Base-by-base conservation (phyloP, 805 yeast genomes). In the Hanseniaspora guilliermondii region DNA sequence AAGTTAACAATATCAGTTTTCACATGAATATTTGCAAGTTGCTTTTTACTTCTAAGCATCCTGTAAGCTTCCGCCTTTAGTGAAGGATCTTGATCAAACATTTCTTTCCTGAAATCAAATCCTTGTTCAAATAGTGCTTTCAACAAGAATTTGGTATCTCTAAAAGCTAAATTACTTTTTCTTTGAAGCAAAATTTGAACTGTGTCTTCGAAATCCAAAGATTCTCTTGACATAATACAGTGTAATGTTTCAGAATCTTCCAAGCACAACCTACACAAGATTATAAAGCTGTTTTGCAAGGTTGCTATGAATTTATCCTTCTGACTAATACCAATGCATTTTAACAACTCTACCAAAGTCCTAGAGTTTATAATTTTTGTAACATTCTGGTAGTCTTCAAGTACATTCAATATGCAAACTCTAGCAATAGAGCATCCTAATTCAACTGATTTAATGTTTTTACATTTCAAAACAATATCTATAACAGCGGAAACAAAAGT, bases 201-300 rank as follows among this genome's bases (percentile, higher is more conserved):
- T 2, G 27, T 22, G 9, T 39, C 30, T 14, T 9, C 27, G 4
- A 11, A 85, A 63, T 42, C 27, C 16, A 17, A 25, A 42, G 16
- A 22, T 55, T 82, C 87, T 22, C 73, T 69, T 0, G 68, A 60
- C 61, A 86, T 76, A 38, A 76, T 67, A 9, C 69, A 68, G 30
- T 71, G 69, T 5, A 87, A 68, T 12, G 77, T 68, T 0, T 72
- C 74, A 0, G 69, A 64, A 2, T 79, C 76, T 65, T 88, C 97
- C 64, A 82, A 79, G 56, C 88, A 81, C 44, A 84, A 72, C 63
- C 96, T 76, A 1, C 82, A 64, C 35, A 87, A 68, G 12, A 78
- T 69, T 0, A 79, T 71, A 21, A 81, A 70, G 1, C 78, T 65
- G 6, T 74, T 68, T 56, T 79, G 80, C 1, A 80, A 56, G 56